Conservation (phyloP, 139 green algal genomes). For the Coccomyxa sp. region DNA sequence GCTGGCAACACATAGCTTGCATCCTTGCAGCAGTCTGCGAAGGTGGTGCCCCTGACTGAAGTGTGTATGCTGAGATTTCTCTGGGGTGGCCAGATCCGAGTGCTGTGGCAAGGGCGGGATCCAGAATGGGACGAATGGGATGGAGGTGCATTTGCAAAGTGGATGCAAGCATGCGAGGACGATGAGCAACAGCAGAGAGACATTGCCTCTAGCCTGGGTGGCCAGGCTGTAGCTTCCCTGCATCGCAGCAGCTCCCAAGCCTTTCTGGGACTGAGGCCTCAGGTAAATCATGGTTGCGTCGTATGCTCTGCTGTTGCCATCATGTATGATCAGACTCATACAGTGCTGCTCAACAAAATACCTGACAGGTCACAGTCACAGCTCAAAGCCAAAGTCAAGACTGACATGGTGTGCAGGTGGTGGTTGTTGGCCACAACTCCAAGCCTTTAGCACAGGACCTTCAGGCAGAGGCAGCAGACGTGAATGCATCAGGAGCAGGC, state of each 20-base stretch:
- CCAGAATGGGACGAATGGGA: background rate
- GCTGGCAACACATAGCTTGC: no score
- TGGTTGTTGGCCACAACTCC: background rate
- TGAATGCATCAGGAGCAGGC: background rate
- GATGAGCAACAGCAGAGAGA: background rate
- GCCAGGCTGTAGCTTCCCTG: no score
- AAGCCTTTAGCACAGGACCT: background rate
- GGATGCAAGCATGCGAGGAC: background rate
- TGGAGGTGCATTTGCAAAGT: slow-evolving; percentile 8
- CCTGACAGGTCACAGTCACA: background rate
- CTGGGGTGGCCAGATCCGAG: background rate
- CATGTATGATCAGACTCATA: no score
- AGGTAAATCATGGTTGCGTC: no score
- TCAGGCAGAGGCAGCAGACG: background rate
- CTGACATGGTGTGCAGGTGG: background rate
- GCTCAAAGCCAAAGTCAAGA: background rate
- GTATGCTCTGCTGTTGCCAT: no score
- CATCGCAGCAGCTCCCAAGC: no score
- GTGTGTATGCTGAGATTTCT: background rate
- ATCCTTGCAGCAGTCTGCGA: no score
- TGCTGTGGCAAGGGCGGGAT: slow-evolving; percentile 5
- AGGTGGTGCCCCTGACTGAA: no score
- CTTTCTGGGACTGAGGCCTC: background rate
- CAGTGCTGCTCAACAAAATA: no score
- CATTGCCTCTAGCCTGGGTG: no score